Percentiles rank a stretch among this genome's conserved stretches.
These are phyloP conservation scores for Bothriochloa decipiens DNA, from an alignment of 176 grass and related monocot genomes.

Conservation along the genomic window DNA sequence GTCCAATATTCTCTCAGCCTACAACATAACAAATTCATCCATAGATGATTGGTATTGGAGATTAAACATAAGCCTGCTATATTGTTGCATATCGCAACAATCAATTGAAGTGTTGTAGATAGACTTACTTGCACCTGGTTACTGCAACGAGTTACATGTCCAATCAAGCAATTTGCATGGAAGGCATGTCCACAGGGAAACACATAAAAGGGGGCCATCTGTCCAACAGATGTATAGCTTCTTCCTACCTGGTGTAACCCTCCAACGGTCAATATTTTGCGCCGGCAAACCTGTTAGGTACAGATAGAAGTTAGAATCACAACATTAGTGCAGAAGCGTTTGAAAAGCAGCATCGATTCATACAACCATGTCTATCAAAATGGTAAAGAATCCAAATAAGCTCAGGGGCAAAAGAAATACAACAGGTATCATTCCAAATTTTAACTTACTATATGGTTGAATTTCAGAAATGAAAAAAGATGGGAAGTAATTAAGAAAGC, in stretches of 20 bases:
- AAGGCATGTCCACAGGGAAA: constrained; percentile 95
- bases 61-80: constrained; percentile 11
- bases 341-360: not conserved
- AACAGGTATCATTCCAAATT: not conserved
- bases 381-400: not conserved
- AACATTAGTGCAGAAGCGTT: not conserved
- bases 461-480: not conserved
- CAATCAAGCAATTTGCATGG: constrained; percentile 92
- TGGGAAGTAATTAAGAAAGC: constrained; percentile 10
- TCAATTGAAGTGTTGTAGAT: not conserved
- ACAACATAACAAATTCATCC: constrained; percentile 28
- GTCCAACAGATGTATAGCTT: constrained; percentile 73
- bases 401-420: constrained; percentile 4
- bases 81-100: not conserved
- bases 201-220: constrained; percentile 92
- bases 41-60: not conserved
- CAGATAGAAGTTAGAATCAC: constrained; percentile 27
- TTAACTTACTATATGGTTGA: not conserved
- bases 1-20: constrained; percentile 91
- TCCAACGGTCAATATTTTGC: constrained; percentile 90
- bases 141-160: constrained; percentile 77
- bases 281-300: constrained; percentile 64
- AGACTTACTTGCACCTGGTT: constrained; percentile 68
- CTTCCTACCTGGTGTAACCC: constrained; percentile 69
- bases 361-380: constrained; percentile 20